These are phyloP conservation scores for Coprinellus micaceus DNA, from an alignment of 768 basidiomycete species.

Conservation along the genomic window DNA sequence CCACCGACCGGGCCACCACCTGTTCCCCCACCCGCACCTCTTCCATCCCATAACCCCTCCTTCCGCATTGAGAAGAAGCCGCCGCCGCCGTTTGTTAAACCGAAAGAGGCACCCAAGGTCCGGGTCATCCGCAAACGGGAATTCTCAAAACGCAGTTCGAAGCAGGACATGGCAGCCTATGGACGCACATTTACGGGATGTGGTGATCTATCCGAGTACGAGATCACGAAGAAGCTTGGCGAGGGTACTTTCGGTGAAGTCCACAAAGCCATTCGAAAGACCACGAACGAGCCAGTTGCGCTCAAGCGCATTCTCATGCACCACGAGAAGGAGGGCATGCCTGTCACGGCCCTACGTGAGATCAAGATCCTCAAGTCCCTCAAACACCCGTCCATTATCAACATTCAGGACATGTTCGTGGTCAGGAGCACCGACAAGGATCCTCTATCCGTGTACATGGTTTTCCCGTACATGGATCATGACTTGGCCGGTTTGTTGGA, in stretches of 20 bases:
- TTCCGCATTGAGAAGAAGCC: neutral
- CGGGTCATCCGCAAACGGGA: conserved; percentile 33
- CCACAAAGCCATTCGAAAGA: conserved; percentile 75
- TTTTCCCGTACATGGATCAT: conserved; percentile 99
- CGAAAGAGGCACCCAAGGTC: conserved; percentile 22
- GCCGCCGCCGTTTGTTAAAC: conserved; percentile 16
- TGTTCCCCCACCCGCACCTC: neutral
- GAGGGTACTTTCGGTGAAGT: conserved; percentile 98
- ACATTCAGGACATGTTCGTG: conserved; percentile 91
- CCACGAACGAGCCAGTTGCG: conserved; percentile 65
- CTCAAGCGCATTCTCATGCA: conserved; percentile 95
- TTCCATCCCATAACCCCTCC: neutral
- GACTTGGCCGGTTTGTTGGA: conserved; percentile 93
- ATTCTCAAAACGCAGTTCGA: conserved; percentile 41
- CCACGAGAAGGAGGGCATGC: conserved; percentile 95
- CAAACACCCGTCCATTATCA: conserved; percentile 79
- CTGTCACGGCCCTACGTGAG: conserved; percentile 93
- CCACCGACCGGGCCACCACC: neutral
- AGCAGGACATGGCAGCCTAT: conserved; percentile 67
- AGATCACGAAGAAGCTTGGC: conserved; percentile 81
- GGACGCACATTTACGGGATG: conserved; percentile 66
- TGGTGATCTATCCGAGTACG: conserved; percentile 72
- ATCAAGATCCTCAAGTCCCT: conserved; percentile 94
- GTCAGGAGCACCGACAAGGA: conserved; percentile 69
- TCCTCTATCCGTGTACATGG: conserved; percentile 91